These are phyloP conservation scores for Amoebophrya sp. DNA, from an alignment of 169 alveolate genomes.

Conservation along the genomic window DNA sequence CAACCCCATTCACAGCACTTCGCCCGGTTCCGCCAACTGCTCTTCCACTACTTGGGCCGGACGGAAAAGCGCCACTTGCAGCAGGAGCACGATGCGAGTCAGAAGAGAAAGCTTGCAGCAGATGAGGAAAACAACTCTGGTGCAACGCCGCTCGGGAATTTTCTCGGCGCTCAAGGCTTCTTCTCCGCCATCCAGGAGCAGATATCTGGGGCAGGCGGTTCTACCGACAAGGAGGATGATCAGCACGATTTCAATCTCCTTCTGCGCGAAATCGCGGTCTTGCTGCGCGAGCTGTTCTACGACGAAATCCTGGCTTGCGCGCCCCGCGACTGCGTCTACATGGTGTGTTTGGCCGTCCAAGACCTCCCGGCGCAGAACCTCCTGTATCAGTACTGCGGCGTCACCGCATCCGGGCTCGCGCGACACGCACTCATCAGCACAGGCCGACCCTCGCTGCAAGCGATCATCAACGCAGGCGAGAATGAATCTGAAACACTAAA, in stretches of 20 bases:
- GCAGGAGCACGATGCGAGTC: not conserved
- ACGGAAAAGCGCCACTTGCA: not conserved
- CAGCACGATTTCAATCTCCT: not conserved
- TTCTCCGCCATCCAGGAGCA: not conserved
- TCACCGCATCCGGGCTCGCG: not conserved
- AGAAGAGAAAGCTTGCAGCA: not conserved
- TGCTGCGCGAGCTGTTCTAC: not conserved
- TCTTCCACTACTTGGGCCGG: not conserved
- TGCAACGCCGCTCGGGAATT: not conserved
- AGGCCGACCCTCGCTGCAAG: no score
- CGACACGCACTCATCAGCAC: not conserved
- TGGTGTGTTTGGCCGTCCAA: not conserved
- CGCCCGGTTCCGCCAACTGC: not conserved
- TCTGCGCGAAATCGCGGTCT: not conserved
- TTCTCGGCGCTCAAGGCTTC: not conserved
- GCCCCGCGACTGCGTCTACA: not conserved
- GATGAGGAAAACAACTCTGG: not conserved
- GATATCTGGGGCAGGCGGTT: no score
- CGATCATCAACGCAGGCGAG: not conserved
- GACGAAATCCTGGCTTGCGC: not conserved
- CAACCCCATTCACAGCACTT: not conserved
- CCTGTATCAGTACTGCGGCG: not conserved
- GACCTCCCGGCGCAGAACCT: not conserved
- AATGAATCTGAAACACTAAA: not conserved
- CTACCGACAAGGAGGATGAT: not conserved